Evolutionary conservation across 306 rosid genomes (phyloP), one percentile per base, ranked within the genome.

Genomic region (Vigna trinervia): DNA sequence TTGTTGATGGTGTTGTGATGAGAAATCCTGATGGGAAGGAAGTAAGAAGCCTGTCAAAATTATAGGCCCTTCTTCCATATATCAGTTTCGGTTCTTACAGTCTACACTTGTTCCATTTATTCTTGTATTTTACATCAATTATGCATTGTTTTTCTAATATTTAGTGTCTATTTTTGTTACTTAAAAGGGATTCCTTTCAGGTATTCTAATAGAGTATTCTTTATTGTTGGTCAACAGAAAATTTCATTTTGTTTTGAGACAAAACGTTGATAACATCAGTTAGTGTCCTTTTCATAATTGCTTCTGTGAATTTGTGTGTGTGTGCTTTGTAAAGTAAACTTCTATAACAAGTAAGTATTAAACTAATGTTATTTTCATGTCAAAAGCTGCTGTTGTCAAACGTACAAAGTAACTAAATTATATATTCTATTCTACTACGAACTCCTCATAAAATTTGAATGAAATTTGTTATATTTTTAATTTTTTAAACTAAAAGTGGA

Each of bases 1-100:
- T 94, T 79, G 98, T 94, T 61, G 98, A 94, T 86, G 98, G 98
- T 72, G 98, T 94, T 81, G 98, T 94, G 59, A 92, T 92, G 97
- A 92, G 98, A 87, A 94, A 92, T 85, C 96, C 90, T 47, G 98
- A 94, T 85, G 98, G 98, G 80, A 94, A 94, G 82, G 98, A 94
- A 86, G 97, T 94, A 77, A 86, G 92, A 80, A 75, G 65, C 75
- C 47, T 67, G 69, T 58, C 13, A 58, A 65, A 70, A 81, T 57
- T 61, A 0, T 74, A 28, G 68, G 61, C n/a, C 34, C 65, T 63
- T 65, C 30, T 58, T 56, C 72, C 52, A 64, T 72, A 71, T 77
- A 47, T 81, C 17, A 17, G 39, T 66, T 69, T 76, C 48, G 8
- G 53, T 13, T 68, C 64, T 56, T 56, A 41, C 23, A 10, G 51